These are phyloP conservation scores for Zelonia costaricensis DNA, from an alignment of 208 protist species.

Conservation along the genomic window DNA sequence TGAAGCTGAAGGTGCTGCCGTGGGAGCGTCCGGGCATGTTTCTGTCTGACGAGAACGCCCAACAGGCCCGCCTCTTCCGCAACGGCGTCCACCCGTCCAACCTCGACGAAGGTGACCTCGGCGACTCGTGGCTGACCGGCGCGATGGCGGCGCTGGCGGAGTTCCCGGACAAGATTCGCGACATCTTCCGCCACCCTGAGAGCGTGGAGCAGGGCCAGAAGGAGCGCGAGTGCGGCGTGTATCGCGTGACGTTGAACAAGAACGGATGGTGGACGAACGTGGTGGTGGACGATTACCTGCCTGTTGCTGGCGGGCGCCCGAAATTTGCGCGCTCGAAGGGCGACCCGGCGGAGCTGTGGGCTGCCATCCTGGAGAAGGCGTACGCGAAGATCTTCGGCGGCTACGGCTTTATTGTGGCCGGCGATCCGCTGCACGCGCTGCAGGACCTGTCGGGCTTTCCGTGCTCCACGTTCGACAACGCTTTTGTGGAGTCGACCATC, in stretches of 20 bases:
- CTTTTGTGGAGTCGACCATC: conserved; percentile 44
- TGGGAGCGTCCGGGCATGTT: conserved; percentile 83
- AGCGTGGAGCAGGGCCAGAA: conserved; percentile 50
- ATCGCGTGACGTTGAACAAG: conserved; percentile 85
- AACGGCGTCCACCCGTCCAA: conserved; percentile 74
- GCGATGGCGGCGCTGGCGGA: conserved; percentile 68
- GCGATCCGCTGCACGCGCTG: conserved; percentile 73
- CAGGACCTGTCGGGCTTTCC: conserved; percentile 81
- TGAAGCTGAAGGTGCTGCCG: conserved; percentile 70
- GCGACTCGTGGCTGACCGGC: conserved; percentile 81
- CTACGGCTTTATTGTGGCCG: conserved; percentile 79
- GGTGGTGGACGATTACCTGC: conserved; percentile 88
- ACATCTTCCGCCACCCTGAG: conserved; percentile 74
- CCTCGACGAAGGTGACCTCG: conserved; percentile 79
- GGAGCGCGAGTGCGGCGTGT: conserved; percentile 59
- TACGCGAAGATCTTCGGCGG: conserved; percentile 87
- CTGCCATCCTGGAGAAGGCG: conserved; percentile 83
- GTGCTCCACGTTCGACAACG: conserved; percentile 70
- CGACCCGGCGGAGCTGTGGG: conserved; percentile 82
- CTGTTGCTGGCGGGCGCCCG: conserved; percentile 52
- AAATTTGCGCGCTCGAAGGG: conserved; percentile 63
- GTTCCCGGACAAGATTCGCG: conserved; percentile 60
- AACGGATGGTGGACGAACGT: conserved; percentile 90
- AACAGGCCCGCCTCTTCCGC: conserved; percentile 74
- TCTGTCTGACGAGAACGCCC: conserved; percentile 66